Evolutionary conservation across 208 protist genomes (phyloP).

Genomic region (Crithidia bombi): DNA sequence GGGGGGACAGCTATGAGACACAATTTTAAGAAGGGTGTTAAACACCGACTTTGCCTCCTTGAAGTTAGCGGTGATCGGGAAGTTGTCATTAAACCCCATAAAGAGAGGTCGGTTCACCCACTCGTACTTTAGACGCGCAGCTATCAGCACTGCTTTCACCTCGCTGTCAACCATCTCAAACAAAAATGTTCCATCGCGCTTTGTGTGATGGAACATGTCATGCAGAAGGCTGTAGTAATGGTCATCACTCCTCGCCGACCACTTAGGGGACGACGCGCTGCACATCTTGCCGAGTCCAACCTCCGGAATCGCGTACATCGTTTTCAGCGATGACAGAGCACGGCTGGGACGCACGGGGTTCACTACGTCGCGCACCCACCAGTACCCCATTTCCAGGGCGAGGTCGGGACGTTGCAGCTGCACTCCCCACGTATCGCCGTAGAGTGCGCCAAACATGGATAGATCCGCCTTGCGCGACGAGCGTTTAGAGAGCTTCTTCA

Average conservation of each 20-base stretch:
- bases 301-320: slow-evolving; percentile 21
- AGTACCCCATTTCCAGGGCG: slow-evolving; percentile 22
- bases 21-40: slow-evolving; percentile 8
- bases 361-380: slow-evolving; percentile 19
- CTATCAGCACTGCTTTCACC: slow-evolving; percentile 13
- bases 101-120: slow-evolving; percentile 18
- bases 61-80: not conserved
- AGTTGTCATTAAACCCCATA: slow-evolving; percentile 24
- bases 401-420: slow-evolving; percentile 25
- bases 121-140: slow-evolving; percentile 16
- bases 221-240: slow-evolving; percentile 26
- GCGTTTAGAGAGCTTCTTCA: not conserved
- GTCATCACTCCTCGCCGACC: slow-evolving; percentile 18
- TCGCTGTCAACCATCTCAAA: slow-evolving; percentile 28
- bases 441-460: slow-evolving; percentile 16
- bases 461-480: not conserved
- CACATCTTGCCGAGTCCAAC: slow-evolving; percentile 11
- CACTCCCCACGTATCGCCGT: slow-evolving; percentile 19
- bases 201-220: slow-evolving; percentile 26
- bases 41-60: slow-evolving; percentile 8
- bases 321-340: slow-evolving; percentile 5
- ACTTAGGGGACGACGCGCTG: slow-evolving; percentile 1
- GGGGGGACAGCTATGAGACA: slow-evolving; percentile 11
- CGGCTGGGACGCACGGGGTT: slow-evolving; percentile 1
- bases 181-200: slow-evolving; percentile 14